Evolutionary conservation across 495 filamentous ascomycete species (phyloP).

Genomic region (Saxophila tyrrhenica): DNA sequence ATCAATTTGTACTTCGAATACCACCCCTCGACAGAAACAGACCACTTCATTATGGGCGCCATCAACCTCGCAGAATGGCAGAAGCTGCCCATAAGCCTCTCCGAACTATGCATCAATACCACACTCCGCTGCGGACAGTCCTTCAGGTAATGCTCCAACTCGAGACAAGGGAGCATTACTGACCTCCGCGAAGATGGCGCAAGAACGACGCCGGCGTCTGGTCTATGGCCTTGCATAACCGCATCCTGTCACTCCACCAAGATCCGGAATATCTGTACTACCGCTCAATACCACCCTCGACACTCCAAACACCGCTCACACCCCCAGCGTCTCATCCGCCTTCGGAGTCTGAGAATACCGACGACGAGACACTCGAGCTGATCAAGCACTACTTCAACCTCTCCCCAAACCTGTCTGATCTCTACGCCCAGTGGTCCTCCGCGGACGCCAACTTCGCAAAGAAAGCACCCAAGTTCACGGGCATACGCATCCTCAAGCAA

Average conservation of each 20-base stretch:
- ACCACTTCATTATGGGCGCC: constrained; percentile 18
- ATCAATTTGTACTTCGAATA: no score
- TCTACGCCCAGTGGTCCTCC: constrained; percentile 81
- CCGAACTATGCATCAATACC: constrained; percentile 82
- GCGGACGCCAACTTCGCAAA: constrained; percentile 82
- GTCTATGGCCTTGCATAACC: constrained; percentile 77
- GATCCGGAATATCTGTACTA: constrained; percentile 73
- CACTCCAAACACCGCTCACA: constrained; percentile 24
- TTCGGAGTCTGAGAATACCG: constrained; percentile 13
- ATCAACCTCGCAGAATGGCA: constrained; percentile 52
- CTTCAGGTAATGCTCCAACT: constrained; percentile 44
- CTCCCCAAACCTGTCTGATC: constrained; percentile 50
- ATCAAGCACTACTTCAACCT: constrained; percentile 36
- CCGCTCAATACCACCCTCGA: constrained; percentile 42
- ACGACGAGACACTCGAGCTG: constrained; percentile 47
- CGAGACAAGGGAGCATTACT: constrained; percentile 4
- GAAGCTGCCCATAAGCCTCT: constrained; percentile 65
- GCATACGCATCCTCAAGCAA: constrained; percentile 88
- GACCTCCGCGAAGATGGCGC: constrained; percentile 54
- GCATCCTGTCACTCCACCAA: constrained; percentile 74
- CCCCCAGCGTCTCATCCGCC: constrained; percentile 29
- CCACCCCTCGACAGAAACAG: no score
- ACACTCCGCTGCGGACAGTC: constrained; percentile 86
- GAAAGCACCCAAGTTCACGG: constrained; percentile 75
- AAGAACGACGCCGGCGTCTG: constrained; percentile 70